phyloP scores from a whole-genome alignment of 2,329 filamentous ascomycete genomes.

The Claviceps citrina region DNA sequence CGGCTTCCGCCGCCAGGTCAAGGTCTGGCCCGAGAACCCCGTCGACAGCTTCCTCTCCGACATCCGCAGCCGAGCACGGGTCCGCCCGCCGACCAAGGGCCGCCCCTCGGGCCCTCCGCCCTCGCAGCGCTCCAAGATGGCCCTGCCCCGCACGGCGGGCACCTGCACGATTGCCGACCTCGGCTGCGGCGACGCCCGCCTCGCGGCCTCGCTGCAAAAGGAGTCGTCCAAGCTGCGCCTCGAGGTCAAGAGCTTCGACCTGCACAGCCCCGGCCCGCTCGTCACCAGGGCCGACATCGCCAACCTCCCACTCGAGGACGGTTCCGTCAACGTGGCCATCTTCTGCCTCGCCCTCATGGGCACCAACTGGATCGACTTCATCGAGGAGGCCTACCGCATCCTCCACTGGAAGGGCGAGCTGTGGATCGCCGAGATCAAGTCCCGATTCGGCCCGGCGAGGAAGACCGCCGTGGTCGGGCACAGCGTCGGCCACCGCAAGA shows the following conservation, averaged over 20 bases:
- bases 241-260: conserved; percentile 69
- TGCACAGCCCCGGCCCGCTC: conserved; percentile 59
- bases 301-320: conserved; percentile 59
- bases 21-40: conserved; percentile 92
- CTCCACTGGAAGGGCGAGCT: conserved; percentile 89
- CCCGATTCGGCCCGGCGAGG: conserved; percentile 47
- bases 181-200: conserved; percentile 80
- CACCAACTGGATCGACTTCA: conserved; percentile 93
- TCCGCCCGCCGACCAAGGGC: conserved; percentile 21
- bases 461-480: conserved; percentile 40
- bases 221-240: conserved; percentile 53
- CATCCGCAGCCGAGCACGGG: conserved; percentile 51
- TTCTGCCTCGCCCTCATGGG: conserved; percentile 98
- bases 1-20: conserved; percentile 88
- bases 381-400: conserved; percentile 88
- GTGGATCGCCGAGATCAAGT: conserved; percentile 96
- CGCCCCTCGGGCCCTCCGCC: conserved; percentile 15
- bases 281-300: conserved; percentile 86
- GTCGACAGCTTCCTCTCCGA: conserved; percentile 71
- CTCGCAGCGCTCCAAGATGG: conserved; percentile 18
- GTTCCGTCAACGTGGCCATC: conserved; percentile 69
- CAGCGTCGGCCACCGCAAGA: conserved; percentile 55
- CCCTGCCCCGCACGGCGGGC: conserved; percentile 58
- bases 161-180: conserved; percentile 74
- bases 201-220: conserved; percentile 53